Percentiles rank a stretch among this genome's conserved stretches.
These are phyloP conservation scores for Podaxis carcinomalis DNA, from an alignment of 768 basidiomycete genomes.

Conservation along the genomic window DNA sequence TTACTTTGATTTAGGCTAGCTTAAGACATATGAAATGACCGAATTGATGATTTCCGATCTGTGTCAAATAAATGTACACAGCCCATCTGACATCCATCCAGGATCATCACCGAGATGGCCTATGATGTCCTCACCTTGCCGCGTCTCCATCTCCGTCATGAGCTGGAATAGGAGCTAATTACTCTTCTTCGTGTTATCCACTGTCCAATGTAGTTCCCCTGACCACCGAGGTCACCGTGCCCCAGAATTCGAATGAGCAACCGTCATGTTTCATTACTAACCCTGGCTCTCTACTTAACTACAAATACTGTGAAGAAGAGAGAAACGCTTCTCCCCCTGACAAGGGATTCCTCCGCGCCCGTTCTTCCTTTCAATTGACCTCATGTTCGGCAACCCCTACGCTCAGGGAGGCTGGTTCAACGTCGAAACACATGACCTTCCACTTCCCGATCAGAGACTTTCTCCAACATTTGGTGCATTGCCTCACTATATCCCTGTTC, in stretches of 20 bases:
- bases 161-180: conserved; percentile 6
- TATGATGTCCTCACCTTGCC: not conserved
- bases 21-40: not conserved
- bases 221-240: conserved; percentile 10
- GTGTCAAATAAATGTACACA: not conserved
- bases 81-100: not conserved
- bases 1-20: not conserved
- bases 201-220: not conserved
- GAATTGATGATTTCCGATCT: not conserved
- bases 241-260: not conserved
- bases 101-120: conserved; percentile 10
- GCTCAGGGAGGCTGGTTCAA: conserved; percentile 20
- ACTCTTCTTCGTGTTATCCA: not conserved
- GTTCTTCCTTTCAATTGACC: not conserved
- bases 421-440: conserved; percentile 5
- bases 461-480: conserved; percentile 19
- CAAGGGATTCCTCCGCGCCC: not conserved
- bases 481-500: conserved; percentile 13
- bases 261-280: conserved; percentile 9
- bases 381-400: conserved; percentile 19
- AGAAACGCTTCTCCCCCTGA: too few species aligned
- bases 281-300: not conserved
- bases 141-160: not conserved
- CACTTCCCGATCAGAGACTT: conserved; percentile 6
- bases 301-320: not conserved